Percentiles rank a stretch among this genome's conserved stretches.
Evolutionary conservation across 2,329 filamentous ascomycete species (phyloP).

Genomic region (Stenocarpella maydis): DNA sequence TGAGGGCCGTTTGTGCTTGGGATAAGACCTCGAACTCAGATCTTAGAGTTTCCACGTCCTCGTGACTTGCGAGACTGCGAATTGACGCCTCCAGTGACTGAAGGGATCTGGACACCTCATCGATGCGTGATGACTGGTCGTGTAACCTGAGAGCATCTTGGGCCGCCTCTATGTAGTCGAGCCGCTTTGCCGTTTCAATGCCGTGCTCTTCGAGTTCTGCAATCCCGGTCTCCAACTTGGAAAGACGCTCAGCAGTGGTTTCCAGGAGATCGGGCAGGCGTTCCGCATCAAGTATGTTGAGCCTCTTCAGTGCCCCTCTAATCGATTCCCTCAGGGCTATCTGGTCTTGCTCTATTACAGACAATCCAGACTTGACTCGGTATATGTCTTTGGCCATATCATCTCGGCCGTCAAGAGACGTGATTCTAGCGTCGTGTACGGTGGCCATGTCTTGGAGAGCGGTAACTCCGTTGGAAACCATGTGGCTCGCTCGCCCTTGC

Average conservation of each 20-base stretch:
- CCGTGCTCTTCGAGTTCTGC: neutral
- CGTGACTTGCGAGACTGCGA: neutral
- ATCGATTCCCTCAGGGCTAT: neutral
- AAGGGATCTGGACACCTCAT: neutral
- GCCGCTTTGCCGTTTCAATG: neutral
- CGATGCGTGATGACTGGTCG: neutral
- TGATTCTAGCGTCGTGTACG: neutral
- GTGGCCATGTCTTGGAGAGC: neutral
- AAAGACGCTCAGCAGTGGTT: neutral
- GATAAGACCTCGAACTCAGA: neutral
- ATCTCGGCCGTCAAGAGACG: neutral
- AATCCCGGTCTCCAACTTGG: neutral
- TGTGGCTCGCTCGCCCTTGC: neutral
- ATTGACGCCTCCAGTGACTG: neutral
- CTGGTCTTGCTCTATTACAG: neutral
- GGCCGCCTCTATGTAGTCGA: neutral
- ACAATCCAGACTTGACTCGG: neutral
- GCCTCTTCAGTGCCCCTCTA: no score
- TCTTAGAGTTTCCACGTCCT: neutral
- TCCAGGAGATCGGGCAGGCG: neutral
- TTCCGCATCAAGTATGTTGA: neutral
- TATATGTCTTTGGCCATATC: neutral
- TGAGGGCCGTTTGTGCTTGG: neutral
- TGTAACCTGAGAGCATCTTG: conserved; percentile 1
- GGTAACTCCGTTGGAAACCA: neutral